phyloP scores from a whole-genome alignment of 352 stramenopile species.

The Globisporangium orthogonon region DNA sequence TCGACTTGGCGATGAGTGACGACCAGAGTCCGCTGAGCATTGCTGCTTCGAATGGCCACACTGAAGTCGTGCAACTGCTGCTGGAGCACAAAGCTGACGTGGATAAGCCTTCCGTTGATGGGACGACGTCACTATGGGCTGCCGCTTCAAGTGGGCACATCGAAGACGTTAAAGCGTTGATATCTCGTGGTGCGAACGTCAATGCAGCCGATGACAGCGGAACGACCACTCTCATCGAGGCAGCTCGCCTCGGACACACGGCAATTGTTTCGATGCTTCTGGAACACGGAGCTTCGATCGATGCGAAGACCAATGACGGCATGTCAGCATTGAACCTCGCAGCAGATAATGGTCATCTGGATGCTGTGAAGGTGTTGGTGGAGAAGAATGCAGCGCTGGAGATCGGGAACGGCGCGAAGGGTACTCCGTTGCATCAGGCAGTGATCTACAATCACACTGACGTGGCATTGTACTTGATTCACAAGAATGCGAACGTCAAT shows the following conservation, averaged over 20 bases:
- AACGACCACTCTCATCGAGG: background rate
- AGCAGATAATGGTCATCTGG: too few relatives aligned
- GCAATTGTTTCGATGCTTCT: too few relatives aligned
- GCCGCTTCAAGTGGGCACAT: background rate
- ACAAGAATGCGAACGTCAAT: background rate
- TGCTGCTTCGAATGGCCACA: background rate
- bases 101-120: background rate
- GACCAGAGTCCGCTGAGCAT: background rate
- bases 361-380: background rate
- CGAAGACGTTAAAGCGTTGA: background rate
- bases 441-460: background rate
- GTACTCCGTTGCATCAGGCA: too few relatives aligned
- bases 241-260: too few relatives aligned
- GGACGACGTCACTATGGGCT: background rate
- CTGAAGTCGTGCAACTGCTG: background rate
- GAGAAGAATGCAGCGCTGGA: background rate
- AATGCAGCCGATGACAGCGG: background rate
- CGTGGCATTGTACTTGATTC: background rate
- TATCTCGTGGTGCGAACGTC: background rate
- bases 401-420: too few relatives aligned
- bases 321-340: too few relatives aligned
- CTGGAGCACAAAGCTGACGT: background rate
- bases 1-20: background rate
- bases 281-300: too few relatives aligned
- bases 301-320: too few relatives aligned